Conservation (phyloP, 768 basidiomycete species). For the Glaciozyma antarctica region DNA sequence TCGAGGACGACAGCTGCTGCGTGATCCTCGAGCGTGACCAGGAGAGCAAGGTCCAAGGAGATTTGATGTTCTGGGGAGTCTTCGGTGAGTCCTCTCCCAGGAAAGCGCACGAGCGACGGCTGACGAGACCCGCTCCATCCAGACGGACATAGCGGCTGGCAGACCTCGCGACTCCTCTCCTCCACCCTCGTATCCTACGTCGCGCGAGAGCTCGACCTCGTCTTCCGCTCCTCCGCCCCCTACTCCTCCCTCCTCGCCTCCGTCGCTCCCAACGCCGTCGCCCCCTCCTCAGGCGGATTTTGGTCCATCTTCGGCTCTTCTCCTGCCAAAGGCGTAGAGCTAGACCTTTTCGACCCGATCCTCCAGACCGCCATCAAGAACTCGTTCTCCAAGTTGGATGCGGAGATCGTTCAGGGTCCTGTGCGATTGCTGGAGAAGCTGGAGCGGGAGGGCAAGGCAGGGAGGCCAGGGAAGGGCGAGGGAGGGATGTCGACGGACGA, state of each 20-base stretch:
- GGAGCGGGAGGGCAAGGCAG: slow-evolving; percentile 43
- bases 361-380: slow-evolving; percentile 60
- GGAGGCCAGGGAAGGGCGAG: slow-evolving; percentile 44
- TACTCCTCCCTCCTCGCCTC: slow-evolving; percentile 21
- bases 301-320: slow-evolving; percentile 12
- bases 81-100: slow-evolving; percentile 2
- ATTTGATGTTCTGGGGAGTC: slow-evolving; percentile 23
- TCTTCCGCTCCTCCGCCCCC: slow-evolving; percentile 26
- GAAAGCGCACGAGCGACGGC: not conserved
- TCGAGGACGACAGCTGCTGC: slow-evolving; percentile 62
- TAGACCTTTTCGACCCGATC: slow-evolving; percentile 47
- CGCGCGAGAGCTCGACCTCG: slow-evolving; percentile 54
- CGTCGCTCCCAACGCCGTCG: slow-evolving; percentile 5
- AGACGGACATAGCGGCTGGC: slow-evolving; percentile 75
- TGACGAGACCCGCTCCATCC: not conserved
- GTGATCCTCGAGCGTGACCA: slow-evolving; percentile 31
- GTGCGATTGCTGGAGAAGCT: slow-evolving; percentile 56
- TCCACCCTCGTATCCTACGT: slow-evolving; percentile 76
- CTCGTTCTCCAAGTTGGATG: slow-evolving; percentile 74
- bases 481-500: slow-evolving; percentile 46
- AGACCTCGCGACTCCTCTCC: slow-evolving; percentile 75
- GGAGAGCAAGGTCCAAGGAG: slow-evolving; percentile 18
- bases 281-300: slow-evolving; percentile 8
- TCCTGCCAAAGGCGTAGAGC: slow-evolving; percentile 26
- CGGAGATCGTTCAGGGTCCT: slow-evolving; percentile 70